Evolutionary conservation across 805 yeast genomes (phyloP), one percentile per base, ranked within the genome.

Genomic region (Metschnikowia lochheadii): DNA sequence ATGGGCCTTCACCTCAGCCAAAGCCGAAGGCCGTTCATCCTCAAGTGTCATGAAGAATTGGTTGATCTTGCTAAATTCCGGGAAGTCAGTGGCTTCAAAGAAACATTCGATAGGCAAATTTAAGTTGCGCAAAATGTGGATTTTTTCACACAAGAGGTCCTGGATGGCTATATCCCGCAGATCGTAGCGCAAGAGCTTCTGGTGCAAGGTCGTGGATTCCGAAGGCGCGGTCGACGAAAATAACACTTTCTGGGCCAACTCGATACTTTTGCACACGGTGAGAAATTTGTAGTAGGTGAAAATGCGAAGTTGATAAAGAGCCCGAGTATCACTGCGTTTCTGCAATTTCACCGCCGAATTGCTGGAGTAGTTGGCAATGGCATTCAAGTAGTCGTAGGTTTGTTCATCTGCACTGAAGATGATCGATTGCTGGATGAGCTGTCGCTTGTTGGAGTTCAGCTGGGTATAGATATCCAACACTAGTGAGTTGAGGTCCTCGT

Each of bases 251-350:
- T 65, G 73, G 6, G 76, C 73, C 40, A 56, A 52, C 45, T 72
- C 75, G 20, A 72, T 62, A 29, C 69, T 49, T 46, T 68, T 64
- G 31, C 61, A 53, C 5, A 71, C 64, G n/a, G 65, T 59, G 34
- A 70, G 53, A 51, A 72, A 68, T 55, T 73, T 73, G 60, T 72
- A 73, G 56, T 61, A 69, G 48, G 72, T 72, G 60, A 73, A 73
- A 3, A 73, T 65, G 13, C 77, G 58, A 40, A 73, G 61, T 54
- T 73, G 78, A 44, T 59, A 55, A n/a, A 65, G 49, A 8, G 78
- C 77, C 26, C 63, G 63, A 2, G 62, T 56, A 54, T 73, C 78
- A 11, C 67, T 51, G 37, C 78, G 59, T 49, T 66, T 69, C 23
- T 66, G 64, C 26, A 72, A 57, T 53, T 70, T 70, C 21, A 69